Percentiles rank a stretch among this genome's conserved stretches.
Evolutionary conservation across 441 rosid species (phyloP).

Genomic region (Bocquillonia castaneifolia): DNA sequence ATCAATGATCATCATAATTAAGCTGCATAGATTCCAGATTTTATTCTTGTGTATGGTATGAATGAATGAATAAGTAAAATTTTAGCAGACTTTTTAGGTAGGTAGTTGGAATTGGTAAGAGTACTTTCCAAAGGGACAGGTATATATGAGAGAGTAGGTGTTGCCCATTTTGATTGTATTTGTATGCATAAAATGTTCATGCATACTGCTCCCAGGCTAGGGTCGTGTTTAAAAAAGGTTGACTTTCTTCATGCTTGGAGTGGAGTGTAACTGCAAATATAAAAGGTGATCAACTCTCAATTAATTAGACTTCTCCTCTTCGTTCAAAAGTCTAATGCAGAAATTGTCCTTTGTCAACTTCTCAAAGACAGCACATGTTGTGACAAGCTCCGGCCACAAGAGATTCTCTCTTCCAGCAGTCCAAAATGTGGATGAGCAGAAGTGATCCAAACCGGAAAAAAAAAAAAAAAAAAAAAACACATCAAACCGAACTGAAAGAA

Average conservation of each 20-base stretch:
- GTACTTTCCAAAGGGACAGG: slow-evolving; percentile 20
- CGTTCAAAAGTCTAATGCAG: background rate
- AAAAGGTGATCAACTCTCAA: background rate
- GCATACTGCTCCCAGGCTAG: no score
- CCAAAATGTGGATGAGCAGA: no score
- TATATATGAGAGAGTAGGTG: slow-evolving; percentile 18
- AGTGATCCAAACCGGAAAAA: no score
- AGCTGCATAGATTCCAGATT: background rate
- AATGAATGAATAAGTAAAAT: background rate
- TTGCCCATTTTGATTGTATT: slow-evolving; percentile 8
- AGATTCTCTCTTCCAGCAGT: background rate
- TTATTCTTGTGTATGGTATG: background rate
- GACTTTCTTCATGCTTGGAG: background rate
- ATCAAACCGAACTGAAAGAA: no score
- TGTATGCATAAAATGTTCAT: background rate
- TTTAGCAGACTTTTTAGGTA: background rate
- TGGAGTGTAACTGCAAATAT: slow-evolving; percentile 3
- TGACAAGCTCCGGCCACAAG: background rate
- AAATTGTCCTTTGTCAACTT: background rate
- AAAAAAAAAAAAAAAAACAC: no score
- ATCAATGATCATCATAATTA: slow-evolving; percentile 1
- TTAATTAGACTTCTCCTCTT: background rate
- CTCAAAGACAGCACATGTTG: background rate
- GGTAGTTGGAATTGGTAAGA: slow-evolving; percentile 17
- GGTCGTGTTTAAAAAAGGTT: background rate